Evolutionary conservation across 148 eudicot genomes (phyloP).

Genomic region (Amaranthus hypochondriacus): DNA sequence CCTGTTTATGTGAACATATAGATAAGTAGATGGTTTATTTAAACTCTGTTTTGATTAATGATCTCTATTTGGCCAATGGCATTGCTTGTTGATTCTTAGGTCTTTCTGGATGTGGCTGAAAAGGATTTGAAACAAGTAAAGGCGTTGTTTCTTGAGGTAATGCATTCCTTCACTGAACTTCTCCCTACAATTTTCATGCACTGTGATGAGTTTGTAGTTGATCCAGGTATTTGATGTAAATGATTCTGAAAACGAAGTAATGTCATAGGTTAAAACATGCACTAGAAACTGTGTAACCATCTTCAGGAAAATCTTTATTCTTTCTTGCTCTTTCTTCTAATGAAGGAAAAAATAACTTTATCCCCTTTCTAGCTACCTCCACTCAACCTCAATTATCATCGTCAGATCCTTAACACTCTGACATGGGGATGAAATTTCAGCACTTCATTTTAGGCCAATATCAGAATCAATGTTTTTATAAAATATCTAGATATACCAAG

Average conservation of each 20-base stretch:
- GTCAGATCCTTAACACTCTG: too few relatives aligned
- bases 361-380: background rate
- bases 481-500: too few relatives aligned
- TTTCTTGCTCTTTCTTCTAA: background rate
- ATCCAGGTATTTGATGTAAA: slow-evolving; percentile 4
- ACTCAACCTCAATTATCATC: too few relatives aligned
- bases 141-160: slow-evolving; percentile 86
- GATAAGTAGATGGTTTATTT: background rate
- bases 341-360: background rate
- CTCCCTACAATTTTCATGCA: background rate
- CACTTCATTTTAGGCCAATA: too few relatives aligned
- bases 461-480: too few relatives aligned
- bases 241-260: background rate
- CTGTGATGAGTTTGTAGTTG: background rate
- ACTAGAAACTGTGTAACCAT: background rate
- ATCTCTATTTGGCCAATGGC: background rate
- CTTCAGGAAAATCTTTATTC: background rate
- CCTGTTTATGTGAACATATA: background rate
- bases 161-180: slow-evolving; percentile 15
- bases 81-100: slow-evolving; percentile 39
- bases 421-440: too few relatives aligned
- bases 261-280: slow-evolving; percentile 9
- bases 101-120: slow-evolving; percentile 81
- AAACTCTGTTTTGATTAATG: background rate
- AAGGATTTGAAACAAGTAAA: slow-evolving; percentile 79